Base-by-base conservation (phyloP, 176 grass and related monocot genomes). In the Cenchrus purpureus region DNA sequence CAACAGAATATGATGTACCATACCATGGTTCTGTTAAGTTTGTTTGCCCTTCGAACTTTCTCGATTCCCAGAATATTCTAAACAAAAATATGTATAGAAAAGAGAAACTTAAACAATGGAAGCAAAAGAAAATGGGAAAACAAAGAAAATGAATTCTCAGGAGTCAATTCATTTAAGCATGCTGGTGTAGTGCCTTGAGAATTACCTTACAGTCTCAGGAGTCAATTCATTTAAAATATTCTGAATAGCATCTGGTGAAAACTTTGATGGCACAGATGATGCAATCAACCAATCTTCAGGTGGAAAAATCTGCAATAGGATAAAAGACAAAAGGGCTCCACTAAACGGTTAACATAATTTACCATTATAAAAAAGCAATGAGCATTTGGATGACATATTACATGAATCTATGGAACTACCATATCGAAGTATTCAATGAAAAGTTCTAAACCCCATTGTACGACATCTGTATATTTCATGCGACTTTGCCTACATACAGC, bases 31-130 rank as follows among this genome's bases (percentile, higher is more conserved):
- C 96, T 87, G 64, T 87, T 84, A 77, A 87, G 76, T 92, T 78
- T 82, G 93, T 91, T 71, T 71, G 83, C 17, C 91, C 93, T 86
- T 95, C 88, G 82, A 95, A 94, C 6, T 83, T 84, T 71, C 95
- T 98, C 31, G 96, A 98, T 72, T 91, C 91, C 89, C 93, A 98
- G 79, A 95, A 98, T 86, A 98, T 94, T 85, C 96, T 98, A 84
- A 42, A 87, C 83, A 19, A 51, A 74, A 43, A 62, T 76, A 85
- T 61, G 25, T 29, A 81, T 44, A 64, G 28, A 34, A 81, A 65
- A 57, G 1, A 37, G 34, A 82, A 81, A 53, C 16, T 34, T 69
- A 71, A 59, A 50, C 46, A 77, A 86, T 64, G 5, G 45, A 25
- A 82, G 20, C 59, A 68, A 78, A 78, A 46, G 11, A 74, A 61